Conservation (phyloP, 2,329 filamentous ascomycete genomes). For the Fusarium sp. region DNA sequence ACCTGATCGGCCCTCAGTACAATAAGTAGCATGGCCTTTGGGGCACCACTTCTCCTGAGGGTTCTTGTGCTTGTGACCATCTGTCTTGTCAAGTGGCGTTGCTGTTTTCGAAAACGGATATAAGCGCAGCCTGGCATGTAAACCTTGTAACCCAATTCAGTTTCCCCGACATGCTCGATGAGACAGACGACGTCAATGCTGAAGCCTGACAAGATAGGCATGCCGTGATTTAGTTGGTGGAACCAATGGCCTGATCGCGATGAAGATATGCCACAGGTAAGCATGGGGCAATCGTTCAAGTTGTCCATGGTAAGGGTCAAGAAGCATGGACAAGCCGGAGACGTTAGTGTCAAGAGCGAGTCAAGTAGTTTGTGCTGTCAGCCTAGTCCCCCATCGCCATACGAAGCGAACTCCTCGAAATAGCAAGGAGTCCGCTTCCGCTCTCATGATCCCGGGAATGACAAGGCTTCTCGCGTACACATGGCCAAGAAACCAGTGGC, state of each 20-base stretch:
- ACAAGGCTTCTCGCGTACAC: slow-evolving; percentile 5
- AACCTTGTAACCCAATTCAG: background rate
- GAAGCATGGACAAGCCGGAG: background rate
- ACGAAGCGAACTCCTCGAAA: slow-evolving; percentile 2
- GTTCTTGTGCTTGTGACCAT: background rate
- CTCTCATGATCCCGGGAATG: slow-evolving; percentile 5
- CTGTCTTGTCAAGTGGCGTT: background rate
- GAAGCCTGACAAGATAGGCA: slow-evolving; percentile 1
- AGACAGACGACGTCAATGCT: background rate
- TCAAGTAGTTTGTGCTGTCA: slow-evolving; percentile 16
- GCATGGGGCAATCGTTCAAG: background rate
- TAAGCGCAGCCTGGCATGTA: background rate
- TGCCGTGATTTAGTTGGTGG: slow-evolving; percentile 9
- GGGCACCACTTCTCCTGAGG: background rate
- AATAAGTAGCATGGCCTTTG: background rate
- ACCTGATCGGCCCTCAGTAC: background rate
- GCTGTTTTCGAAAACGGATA: background rate
- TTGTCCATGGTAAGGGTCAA: background rate
- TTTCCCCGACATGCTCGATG: background rate
- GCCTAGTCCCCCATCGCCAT: background rate
- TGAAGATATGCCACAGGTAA: slow-evolving; percentile 13
- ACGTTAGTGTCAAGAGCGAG: slow-evolving; percentile 3
- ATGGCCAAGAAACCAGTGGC: slow-evolving; percentile 25
- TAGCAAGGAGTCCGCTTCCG: slow-evolving; percentile 8
- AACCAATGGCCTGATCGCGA: background rate